These are phyloP conservation scores for Thermomucor indicae-seudaticae DNA, from an alignment of 371 early-diverging fungal genomes.

Conservation along the genomic window DNA sequence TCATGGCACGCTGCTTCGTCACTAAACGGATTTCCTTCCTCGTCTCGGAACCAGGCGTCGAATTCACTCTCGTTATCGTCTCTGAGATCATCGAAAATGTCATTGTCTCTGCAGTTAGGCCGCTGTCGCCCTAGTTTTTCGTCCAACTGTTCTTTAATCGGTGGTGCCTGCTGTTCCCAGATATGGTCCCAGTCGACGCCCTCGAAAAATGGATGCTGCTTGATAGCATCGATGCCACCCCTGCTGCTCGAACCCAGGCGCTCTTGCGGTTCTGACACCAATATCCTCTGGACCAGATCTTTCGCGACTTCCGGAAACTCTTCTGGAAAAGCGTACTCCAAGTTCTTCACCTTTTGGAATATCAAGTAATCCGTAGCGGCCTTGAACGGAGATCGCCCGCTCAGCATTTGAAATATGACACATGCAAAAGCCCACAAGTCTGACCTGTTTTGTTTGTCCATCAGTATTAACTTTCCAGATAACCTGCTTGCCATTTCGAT, in stretches of 20 bases:
- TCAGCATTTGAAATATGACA: constrained; percentile 93
- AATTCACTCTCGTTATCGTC: constrained; percentile 17
- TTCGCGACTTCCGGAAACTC: constrained; percentile 63
- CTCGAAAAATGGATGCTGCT: constrained; percentile 85
- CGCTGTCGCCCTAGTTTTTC: constrained; percentile 29
- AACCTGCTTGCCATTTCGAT: background rate
- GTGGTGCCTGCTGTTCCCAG: constrained; percentile 36
- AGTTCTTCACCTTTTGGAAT: constrained; percentile 88
- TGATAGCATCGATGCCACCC: constrained; percentile 70
- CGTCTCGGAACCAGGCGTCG: constrained; percentile 27
- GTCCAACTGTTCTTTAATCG: constrained; percentile 26
- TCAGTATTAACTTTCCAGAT: background rate
- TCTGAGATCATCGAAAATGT: background rate
- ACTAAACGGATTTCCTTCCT: background rate
- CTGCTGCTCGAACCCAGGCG: constrained; percentile 65
- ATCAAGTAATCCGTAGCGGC: constrained; percentile 94
- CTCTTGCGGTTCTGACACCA: constrained; percentile 71
- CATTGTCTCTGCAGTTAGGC: background rate
- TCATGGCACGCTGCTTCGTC: no score
- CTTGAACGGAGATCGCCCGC: constrained; percentile 95
- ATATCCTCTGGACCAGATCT: constrained; percentile 69
- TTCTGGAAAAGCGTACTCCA: constrained; percentile 80
- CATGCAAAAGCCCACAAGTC: constrained; percentile 99
- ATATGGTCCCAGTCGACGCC: constrained; percentile 80
- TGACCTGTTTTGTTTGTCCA: constrained; percentile 51